A percentile compares a stretch with the other conserved stretches of the same genome.
phyloP scores from a whole-genome alignment of 2,329 filamentous ascomycete species.

The Aspergillus texensis region DNA sequence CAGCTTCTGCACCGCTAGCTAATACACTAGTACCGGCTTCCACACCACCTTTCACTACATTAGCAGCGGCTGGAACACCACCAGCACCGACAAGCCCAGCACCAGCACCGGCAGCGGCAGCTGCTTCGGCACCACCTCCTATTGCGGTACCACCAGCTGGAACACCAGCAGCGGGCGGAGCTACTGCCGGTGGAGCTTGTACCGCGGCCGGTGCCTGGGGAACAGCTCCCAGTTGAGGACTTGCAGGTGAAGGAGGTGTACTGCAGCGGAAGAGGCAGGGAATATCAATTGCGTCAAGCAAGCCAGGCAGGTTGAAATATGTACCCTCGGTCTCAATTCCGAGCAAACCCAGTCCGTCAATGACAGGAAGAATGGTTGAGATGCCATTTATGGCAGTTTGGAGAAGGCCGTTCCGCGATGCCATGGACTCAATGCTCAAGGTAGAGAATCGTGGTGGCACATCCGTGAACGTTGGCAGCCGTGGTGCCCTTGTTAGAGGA shows the following conservation, averaged over 20 bases:
- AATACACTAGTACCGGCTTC: not conserved
- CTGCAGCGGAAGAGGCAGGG: not conserved
- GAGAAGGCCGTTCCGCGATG: not conserved
- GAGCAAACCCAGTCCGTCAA: not conserved
- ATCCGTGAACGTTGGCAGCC: not conserved
- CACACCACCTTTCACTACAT: not conserved
- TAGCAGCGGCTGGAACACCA: not conserved
- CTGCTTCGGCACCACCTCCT: not conserved
- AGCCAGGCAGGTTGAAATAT: not conserved
- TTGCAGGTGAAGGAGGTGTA: not conserved
- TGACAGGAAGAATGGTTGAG: not conserved
- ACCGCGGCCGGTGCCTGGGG: not conserved
- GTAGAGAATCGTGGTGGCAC: not conserved
- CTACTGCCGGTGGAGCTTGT: no score
- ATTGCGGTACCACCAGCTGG: not conserved
- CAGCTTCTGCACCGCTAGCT: not conserved
- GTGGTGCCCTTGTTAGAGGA: not conserved
- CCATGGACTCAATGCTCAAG: not conserved
- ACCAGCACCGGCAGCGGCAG: not conserved
- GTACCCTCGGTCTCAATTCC: not conserved
- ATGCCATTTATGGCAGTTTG: not conserved
- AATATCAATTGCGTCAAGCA: not conserved
- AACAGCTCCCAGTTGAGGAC: not conserved
- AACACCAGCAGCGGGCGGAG: not conserved
- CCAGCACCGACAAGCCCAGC: no score